phyloP scores from a whole-genome alignment of 176 grass and related monocot species.

The Aegilops tauschii region DNA sequence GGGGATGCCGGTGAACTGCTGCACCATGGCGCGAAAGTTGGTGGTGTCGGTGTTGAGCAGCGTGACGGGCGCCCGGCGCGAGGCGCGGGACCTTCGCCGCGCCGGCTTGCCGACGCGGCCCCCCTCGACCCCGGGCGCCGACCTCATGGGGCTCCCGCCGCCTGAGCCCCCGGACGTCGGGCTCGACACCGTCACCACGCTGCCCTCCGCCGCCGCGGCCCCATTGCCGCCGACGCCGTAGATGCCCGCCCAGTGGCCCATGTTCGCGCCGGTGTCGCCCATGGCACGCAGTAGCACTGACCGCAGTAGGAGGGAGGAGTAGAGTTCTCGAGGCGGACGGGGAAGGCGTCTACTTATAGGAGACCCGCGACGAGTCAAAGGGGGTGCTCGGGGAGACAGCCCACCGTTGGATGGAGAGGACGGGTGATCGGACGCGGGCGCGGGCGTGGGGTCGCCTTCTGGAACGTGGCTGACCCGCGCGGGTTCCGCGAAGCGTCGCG shows the following conservation, averaged over 20 bases:
- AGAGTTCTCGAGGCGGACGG: constrained; percentile 5
- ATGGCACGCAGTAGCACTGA: neutral
- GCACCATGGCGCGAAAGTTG: constrained; percentile 98
- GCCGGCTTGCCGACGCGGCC: constrained; percentile 58
- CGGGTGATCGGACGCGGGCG: rapidly evolving
- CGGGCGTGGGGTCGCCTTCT: constrained; percentile 10
- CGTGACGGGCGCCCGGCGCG: constrained; percentile 71
- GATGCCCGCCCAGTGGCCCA: constrained; percentile 50
- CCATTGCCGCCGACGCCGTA: constrained; percentile 24
- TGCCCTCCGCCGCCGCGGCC: neutral
- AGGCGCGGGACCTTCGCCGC: constrained; percentile 55
- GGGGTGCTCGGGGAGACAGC: rapidly evolving
- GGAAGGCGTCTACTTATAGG: constrained; percentile 44
- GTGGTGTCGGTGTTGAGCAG: constrained; percentile 92
- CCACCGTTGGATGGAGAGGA: neutral
- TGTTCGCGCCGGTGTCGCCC: constrained; percentile 40
- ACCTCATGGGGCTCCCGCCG: constrained; percentile 8
- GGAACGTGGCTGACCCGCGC: constrained; percentile 24
- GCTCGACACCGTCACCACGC: constrained; percentile 36
- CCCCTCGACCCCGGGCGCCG: constrained; percentile 20
- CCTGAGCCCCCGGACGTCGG: constrained; percentile 40
- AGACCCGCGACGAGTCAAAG: constrained; percentile 41
- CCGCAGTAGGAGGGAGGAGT: neutral
- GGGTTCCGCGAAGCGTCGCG: constrained; percentile 35
- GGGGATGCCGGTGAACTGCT: constrained; percentile 96